A percentile compares a stretch with the other conserved stretches of the same genome.
Evolutionary conservation across 1,284 basidiomycete genomes (phyloP).

Genomic region (Pseudozyma tsukubaensis): DNA sequence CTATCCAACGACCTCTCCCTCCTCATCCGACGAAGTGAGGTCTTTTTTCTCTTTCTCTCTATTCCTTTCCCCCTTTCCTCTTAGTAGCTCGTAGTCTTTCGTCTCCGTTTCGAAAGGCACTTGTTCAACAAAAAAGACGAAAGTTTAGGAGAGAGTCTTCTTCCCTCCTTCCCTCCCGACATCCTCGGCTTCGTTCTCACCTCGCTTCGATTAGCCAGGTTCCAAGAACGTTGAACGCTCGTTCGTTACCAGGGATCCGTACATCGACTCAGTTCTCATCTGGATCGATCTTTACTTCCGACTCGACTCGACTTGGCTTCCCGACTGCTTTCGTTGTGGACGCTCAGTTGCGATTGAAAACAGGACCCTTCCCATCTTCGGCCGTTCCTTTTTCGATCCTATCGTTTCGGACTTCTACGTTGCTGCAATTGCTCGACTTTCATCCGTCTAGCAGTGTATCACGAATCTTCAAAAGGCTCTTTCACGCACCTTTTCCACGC

Average conservation of each 20-base stretch:
- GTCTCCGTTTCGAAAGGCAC: constrained; percentile 23
- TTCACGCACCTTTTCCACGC: constrained; percentile 11
- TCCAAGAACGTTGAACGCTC: constrained; percentile 18
- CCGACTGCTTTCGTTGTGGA: constrained; percentile 21
- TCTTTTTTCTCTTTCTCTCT: constrained; percentile 25
- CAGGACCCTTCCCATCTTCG: not conserved
- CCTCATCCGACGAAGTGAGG: constrained; percentile 32
- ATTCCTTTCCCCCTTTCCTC: constrained; percentile 14
- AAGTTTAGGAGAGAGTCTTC: constrained; percentile 22
- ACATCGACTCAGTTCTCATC: constrained; percentile 23
- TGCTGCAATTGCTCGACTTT: not conserved
- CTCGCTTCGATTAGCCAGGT: constrained; percentile 12
- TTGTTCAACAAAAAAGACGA: constrained; percentile 13
- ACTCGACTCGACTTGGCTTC: constrained; percentile 7
- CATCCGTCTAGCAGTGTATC: constrained; percentile 7
- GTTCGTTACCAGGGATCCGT: constrained; percentile 9
- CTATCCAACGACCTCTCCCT: constrained; percentile 31
- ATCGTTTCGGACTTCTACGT: constrained; percentile 3
- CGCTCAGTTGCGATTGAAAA: constrained; percentile 5
- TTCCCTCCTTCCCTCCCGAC: constrained; percentile 10
- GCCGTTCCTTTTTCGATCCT: constrained; percentile 1
- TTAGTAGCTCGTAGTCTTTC: constrained; percentile 28
- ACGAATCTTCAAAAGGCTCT: constrained; percentile 7
- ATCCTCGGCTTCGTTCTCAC: constrained; percentile 21
- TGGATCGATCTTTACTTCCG: constrained; percentile 16